phyloP scores from a whole-genome alignment of 192 early-diverging fungal genomes.

The Podochytrium sp. region DNA sequence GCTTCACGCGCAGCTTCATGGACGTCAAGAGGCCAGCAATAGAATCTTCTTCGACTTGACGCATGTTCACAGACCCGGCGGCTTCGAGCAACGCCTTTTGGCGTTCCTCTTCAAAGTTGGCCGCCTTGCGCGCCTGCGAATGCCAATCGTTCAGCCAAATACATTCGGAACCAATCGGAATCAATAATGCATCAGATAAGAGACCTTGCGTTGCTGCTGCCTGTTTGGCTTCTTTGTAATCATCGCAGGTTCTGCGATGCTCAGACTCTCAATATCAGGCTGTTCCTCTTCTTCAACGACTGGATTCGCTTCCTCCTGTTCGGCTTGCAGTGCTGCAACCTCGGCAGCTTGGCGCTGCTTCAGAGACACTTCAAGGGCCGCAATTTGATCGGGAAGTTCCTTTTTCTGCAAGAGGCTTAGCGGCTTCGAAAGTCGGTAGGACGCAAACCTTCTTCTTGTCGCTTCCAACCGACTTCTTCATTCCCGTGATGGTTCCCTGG shows the following conservation, averaged over 20 bases:
- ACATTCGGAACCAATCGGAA: too few species aligned
- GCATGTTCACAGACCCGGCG: slow-evolving; percentile 72
- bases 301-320: neutral
- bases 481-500: slow-evolving; percentile 60
- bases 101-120: slow-evolving; percentile 71
- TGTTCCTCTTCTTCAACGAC: slow-evolving; percentile 6
- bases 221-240: slow-evolving; percentile 40
- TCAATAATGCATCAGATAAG: too few species aligned
- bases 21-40: slow-evolving; percentile 60
- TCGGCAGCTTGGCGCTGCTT: slow-evolving; percentile 67
- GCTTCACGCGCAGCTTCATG: slow-evolving; percentile 66
- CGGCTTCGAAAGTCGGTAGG: neutral
- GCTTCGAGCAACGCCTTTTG: slow-evolving; percentile 80
- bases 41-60: slow-evolving; percentile 70
- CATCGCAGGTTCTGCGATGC: neutral
- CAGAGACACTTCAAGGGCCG: slow-evolving; percentile 66
- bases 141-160: slow-evolving; percentile 34
- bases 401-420: slow-evolving; percentile 66
- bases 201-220: slow-evolving; percentile 40
- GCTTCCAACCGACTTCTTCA: slow-evolving; percentile 81
- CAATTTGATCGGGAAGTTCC: slow-evolving; percentile 73
- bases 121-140: slow-evolving; percentile 67
- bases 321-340: slow-evolving; percentile 36
- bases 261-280: neutral
- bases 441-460: slow-evolving; percentile 68